Evolutionary conservation across 148 eudicot genomes (phyloP).

Genomic region (Vaccinium vitisidaea): DNA sequence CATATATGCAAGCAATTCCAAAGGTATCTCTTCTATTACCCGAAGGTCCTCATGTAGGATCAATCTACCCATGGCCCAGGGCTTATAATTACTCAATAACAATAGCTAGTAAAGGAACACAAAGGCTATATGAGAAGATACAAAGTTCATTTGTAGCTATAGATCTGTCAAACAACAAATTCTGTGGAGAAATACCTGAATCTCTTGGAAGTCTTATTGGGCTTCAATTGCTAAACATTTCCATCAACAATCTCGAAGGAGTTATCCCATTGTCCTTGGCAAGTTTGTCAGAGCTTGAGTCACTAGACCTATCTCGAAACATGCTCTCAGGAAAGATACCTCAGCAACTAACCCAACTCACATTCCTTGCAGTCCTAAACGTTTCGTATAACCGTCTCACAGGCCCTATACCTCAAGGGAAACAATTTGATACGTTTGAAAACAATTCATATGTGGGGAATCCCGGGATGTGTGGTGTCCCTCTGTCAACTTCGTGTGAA

Average conservation of each 20-base stretch:
- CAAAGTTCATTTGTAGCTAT: neutral
- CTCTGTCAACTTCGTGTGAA: neutral
- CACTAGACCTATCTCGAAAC: neutral
- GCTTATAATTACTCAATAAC: slow-evolving; percentile 20
- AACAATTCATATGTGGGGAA: neutral
- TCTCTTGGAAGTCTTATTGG: neutral
- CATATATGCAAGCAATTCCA: neutral
- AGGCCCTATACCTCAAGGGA: neutral
- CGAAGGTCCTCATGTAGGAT: neutral
- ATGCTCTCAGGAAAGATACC: neutral
- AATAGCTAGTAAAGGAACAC: slow-evolving; percentile 32
- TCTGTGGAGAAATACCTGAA: neutral
- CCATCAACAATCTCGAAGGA: neutral
- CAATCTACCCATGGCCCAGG: too few species aligned
- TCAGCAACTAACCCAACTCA: neutral
- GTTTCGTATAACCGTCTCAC: neutral
- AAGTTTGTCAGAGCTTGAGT: neutral
- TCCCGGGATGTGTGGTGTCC: slow-evolving; percentile 27
- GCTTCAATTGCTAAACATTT: neutral
- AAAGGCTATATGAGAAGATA: neutral
- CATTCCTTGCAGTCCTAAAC: neutral
- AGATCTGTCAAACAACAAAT: neutral
- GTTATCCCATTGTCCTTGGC: neutral
- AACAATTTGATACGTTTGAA: neutral
- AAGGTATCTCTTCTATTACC: neutral